Percentiles rank a stretch among this genome's conserved stretches.
phyloP scores from a whole-genome alignment of 768 basidiomycete species.

The Zangia roseola region DNA sequence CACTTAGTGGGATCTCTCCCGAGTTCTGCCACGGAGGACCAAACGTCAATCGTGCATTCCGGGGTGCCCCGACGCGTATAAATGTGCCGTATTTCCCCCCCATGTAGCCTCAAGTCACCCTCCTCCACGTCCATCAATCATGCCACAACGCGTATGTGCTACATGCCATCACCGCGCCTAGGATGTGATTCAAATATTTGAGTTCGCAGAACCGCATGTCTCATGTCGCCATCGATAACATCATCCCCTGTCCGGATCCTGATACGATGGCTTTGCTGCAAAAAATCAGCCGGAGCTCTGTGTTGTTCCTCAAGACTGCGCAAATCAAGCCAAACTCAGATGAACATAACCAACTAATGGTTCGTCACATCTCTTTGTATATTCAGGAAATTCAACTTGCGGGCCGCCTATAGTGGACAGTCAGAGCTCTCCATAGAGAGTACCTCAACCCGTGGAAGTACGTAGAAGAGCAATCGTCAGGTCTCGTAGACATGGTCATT shows the following conservation, averaged over 20 bases:
- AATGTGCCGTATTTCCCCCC: neutral
- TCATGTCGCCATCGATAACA: neutral
- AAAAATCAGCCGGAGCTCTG: neutral
- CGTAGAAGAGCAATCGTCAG: conserved; percentile 14
- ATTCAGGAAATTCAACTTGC: neutral
- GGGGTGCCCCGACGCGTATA: conserved; percentile 1
- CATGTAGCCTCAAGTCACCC: neutral
- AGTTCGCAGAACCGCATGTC: conserved; percentile 1
- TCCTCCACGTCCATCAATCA: no score
- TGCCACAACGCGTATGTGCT: no score
- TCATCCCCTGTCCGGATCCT: conserved; percentile 4
- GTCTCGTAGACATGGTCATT: conserved; percentile 7
- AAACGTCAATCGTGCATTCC: conserved; percentile 1
- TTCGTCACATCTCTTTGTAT: neutral
- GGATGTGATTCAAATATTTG: neutral
- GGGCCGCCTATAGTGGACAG: conserved; percentile 1
- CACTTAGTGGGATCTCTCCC: conserved; percentile 4
- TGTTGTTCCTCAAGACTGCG: conserved; percentile 1
- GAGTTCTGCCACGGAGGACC: neutral
- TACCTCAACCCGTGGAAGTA: conserved; percentile 14
- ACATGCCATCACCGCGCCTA: no score
- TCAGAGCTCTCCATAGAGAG: conserved; percentile 1
- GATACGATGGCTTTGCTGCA: neutral
- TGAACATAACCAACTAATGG: conserved; percentile 12
- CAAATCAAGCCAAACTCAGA: neutral